Conservation (phyloP, 352 stramenopile species). For the Globisporangium yorkense region DNA sequence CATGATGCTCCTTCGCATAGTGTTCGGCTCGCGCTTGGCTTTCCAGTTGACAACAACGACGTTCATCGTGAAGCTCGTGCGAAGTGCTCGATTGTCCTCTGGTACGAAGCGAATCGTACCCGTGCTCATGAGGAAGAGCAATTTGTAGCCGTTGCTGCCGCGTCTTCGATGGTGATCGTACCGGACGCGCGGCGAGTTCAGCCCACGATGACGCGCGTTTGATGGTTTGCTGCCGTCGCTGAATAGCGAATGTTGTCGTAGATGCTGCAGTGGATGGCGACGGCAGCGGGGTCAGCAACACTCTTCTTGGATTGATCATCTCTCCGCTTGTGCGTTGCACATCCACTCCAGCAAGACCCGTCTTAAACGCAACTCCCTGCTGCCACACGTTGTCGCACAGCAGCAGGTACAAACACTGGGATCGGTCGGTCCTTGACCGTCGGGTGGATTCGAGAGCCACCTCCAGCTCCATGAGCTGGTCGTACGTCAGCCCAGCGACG, state of each 20-base stretch:
- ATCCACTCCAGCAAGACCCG: not conserved
- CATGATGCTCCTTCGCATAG: not conserved
- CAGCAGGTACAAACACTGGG: not conserved
- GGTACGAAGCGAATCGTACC: not conserved
- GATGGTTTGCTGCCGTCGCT: not conserved
- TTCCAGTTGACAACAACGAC: not conserved
- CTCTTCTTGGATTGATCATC: not conserved
- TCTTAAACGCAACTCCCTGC: conserved; percentile 13
- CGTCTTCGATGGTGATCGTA: not conserved
- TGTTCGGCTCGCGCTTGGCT: not conserved
- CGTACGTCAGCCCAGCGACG: conserved; percentile 21
- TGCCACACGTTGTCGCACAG: conserved; percentile 21
- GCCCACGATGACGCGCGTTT: not conserved
- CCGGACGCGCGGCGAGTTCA: not conserved
- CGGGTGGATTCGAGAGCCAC: conserved; percentile 19
- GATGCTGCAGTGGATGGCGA: not conserved
- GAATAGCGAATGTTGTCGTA: not conserved
- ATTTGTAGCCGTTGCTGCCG: conserved; percentile 3
- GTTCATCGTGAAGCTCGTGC: not conserved
- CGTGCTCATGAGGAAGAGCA: conserved; percentile 4
- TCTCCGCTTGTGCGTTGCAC: not conserved
- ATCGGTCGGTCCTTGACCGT: not conserved
- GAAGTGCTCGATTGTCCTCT: not conserved
- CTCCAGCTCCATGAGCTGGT: conserved; percentile 58
- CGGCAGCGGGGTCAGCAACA: conserved; percentile 3